These are phyloP conservation scores for Chaetomiaceae sp. DNA, from an alignment of 2,329 filamentous ascomycete species.

Conservation along the genomic window DNA sequence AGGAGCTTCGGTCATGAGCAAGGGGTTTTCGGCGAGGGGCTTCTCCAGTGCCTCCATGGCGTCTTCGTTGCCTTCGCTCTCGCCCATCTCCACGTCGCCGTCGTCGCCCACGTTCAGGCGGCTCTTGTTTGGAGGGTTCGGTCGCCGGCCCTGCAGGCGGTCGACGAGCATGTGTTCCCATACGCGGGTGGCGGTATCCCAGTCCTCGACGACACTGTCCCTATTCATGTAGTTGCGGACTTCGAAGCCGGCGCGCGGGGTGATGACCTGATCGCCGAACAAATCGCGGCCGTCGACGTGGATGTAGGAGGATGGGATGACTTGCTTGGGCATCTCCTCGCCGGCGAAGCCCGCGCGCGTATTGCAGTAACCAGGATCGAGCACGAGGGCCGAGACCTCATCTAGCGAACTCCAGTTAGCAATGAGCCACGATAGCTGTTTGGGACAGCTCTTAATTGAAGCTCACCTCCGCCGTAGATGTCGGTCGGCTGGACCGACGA, in stretches of 20 bases:
- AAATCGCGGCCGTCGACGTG: constrained; percentile 55
- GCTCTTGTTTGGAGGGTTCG: constrained; percentile 67
- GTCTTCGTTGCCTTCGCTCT: constrained; percentile 29
- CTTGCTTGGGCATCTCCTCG: constrained; percentile 93
- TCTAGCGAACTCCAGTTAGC: constrained; percentile 49
- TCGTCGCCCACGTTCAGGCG: constrained; percentile 64
- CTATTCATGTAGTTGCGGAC: constrained; percentile 88
- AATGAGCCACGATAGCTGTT: background rate
- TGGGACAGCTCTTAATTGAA: background rate
- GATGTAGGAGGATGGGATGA: constrained; percentile 88
- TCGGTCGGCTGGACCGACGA: constrained; percentile 57
- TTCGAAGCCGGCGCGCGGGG: constrained; percentile 70
- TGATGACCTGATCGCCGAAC: constrained; percentile 88
- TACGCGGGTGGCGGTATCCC: constrained; percentile 82
- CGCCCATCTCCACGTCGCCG: constrained; percentile 58
- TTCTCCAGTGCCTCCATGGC: constrained; percentile 58
- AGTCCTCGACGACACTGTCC: constrained; percentile 91
- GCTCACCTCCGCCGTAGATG: constrained; percentile 58
- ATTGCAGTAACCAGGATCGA: constrained; percentile 88
- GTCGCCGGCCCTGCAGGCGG: constrained; percentile 73
- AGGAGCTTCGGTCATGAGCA: constrained; percentile 89
- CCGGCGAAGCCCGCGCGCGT: constrained; percentile 95
- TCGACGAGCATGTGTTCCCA: constrained; percentile 94
- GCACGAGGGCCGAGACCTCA: constrained; percentile 93
- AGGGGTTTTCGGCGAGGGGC: constrained; percentile 79